Base-by-base conservation (phyloP, 768 basidiomycete genomes). In the Leccinum variicolor region DNA sequence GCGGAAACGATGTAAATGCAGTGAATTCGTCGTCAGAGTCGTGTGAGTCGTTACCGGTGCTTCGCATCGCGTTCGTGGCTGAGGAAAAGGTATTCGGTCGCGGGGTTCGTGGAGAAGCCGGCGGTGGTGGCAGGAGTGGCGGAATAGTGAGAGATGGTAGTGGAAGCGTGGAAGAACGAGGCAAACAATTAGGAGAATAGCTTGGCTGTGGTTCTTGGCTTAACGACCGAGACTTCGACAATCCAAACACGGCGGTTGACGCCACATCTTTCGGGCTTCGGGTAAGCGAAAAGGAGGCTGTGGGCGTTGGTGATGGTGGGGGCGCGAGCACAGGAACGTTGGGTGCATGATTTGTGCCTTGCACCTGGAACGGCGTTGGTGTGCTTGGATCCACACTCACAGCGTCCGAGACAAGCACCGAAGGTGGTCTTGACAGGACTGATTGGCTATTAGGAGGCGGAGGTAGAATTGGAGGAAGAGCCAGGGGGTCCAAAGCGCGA, bases 21-120 rank as follows among this genome's bases (percentile, higher is more conserved):
- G 79, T 74, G 62, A 86, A 89, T 50, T 85, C 83, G 55, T 77
- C 76, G 39, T 75, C 68, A 1, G 80, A 76, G 43, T 60, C 64
- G 15, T 58, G 33, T 52, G 70, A 65, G 34, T 70, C 65, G 25
- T 66, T 60, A 23, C 43, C 45, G 19, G 48, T 54, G 49, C 25
- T 34, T 55, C 25, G 55, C 17, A 21, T 54, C 15, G 57, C 43
- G 29, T 4, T 31, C 29, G 29, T 31, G 34, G 58, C 53, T 50
- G 65, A 45, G 21, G 60, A 52, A 6, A 54, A 41, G 5, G 15
- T 17, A 48, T 28, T 19, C 23, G 69, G 71, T 28, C 71, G 62
- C 23, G 73, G 71, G n/a, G 73, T 72, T 41, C 69, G 70, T 26
- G 74, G 65, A 8, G 73, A 64, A 34, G 71, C 54, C 23, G 70